phyloP scores from a whole-genome alignment of 1,284 basidiomycete genomes.

The Ganoderma sp. region DNA sequence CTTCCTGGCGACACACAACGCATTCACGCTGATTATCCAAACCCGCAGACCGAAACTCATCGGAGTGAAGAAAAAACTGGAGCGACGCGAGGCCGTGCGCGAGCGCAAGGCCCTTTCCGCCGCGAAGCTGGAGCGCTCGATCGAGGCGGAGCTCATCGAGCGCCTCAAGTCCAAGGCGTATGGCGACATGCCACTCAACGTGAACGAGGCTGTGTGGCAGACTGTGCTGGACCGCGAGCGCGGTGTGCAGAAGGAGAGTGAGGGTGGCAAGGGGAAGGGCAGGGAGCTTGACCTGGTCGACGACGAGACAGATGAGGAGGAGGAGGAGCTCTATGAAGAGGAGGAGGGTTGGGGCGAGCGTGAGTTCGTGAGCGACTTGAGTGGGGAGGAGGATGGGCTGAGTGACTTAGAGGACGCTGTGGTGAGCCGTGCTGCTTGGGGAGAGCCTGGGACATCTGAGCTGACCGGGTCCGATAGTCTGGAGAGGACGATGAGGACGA shows the following conservation, averaged over 20 bases:
- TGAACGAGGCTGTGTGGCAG: slow-evolving; percentile 97
- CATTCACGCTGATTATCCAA: background rate
- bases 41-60: slow-evolving; percentile 83
- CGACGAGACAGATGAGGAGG: slow-evolving; percentile 57
- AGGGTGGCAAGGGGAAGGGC: slow-evolving; percentile 51
- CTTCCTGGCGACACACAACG: background rate
- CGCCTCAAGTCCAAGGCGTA: slow-evolving; percentile 97
- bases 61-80: slow-evolving; percentile 97
- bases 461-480: slow-evolving; percentile 17
- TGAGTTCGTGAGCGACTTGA: slow-evolving; percentile 89
- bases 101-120: slow-evolving; percentile 97
- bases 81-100: slow-evolving; percentile 90
- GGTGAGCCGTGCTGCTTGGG: slow-evolving; percentile 45
- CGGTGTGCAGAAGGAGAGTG: slow-evolving; percentile 50
- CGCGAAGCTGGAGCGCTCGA: slow-evolving; percentile 91
- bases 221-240: slow-evolving; percentile 85
- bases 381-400: slow-evolving; percentile 67
- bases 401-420: slow-evolving; percentile 77
- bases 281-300: slow-evolving; percentile 54
- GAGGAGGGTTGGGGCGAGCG: slow-evolving; percentile 75
- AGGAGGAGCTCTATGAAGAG: slow-evolving; percentile 59
- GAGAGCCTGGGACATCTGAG: slow-evolving; percentile 32
- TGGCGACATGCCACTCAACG: slow-evolving; percentile 96
- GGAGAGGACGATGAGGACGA: slow-evolving; percentile 43
- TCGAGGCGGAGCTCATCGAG: slow-evolving; percentile 96